A percentile compares a stretch with the other conserved stretches of the same genome.
Evolutionary conservation across 78 protist species (phyloP).

Genomic region (Planoprotostelium fungivorum): DNA sequence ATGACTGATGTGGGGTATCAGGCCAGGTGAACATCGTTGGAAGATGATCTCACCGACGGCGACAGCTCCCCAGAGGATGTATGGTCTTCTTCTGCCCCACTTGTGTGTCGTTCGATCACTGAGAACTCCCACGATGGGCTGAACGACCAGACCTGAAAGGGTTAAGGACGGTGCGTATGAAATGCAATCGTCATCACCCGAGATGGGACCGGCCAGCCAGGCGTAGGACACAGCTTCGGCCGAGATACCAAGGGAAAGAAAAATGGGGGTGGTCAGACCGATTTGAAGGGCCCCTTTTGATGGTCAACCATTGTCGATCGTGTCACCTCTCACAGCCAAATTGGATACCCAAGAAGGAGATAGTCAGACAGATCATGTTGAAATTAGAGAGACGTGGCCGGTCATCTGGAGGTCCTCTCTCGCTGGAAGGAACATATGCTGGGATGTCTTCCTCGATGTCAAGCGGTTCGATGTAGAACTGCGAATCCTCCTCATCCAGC

Average conservation of each 20-base stretch:
- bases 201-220: conserved; percentile 68
- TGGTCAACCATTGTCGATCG: not conserved
- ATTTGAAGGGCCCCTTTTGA: conserved; percentile 62
- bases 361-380: conserved; percentile 20
- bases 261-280: conserved; percentile 57
- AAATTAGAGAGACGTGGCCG: not conserved
- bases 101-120: conserved; percentile 34
- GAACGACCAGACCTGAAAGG: conserved; percentile 49
- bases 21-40: not conserved
- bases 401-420: not conserved
- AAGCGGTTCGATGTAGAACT: not conserved
- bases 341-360: conserved; percentile 52
- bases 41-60: conserved; percentile 11
- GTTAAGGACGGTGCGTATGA: not conserved
- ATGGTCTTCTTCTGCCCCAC: conserved; percentile 71
- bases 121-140: conserved; percentile 63
- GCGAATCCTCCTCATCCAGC: not conserved
- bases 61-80: conserved; percentile 40
- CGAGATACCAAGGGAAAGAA: conserved; percentile 38
- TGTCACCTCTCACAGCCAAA: conserved; percentile 63
- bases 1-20: conserved; percentile 1
- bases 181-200: not conserved
- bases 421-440: not conserved
- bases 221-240: conserved; percentile 33
- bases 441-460: not conserved